Conservation (phyloP, 1,284 basidiomycete species). For the Pseudozyma sp. region DNA sequence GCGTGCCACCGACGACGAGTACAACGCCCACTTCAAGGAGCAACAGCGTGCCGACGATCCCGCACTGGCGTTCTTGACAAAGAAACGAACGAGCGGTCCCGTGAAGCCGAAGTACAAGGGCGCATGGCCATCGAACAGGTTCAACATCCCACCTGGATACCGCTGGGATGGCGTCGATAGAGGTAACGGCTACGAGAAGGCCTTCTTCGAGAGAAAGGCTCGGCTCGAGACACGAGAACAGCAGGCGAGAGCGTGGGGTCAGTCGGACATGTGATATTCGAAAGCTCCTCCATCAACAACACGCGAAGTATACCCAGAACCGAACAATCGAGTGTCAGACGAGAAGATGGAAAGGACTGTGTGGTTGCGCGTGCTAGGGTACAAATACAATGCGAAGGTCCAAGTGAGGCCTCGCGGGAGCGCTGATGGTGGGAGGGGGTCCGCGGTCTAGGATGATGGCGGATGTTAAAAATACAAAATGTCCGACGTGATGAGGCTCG, state of each 20-base stretch:
- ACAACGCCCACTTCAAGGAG: slow-evolving; percentile 84
- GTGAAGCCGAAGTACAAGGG: slow-evolving; percentile 85
- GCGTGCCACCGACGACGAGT: slow-evolving; percentile 80
- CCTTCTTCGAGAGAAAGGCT: slow-evolving; percentile 69
- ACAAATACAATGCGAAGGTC: slow-evolving; percentile 34
- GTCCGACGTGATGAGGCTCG: background rate
- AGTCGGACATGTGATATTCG: slow-evolving; percentile 42
- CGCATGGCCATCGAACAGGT: slow-evolving; percentile 90
- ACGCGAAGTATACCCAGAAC: slow-evolving; percentile 4
- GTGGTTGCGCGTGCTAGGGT: slow-evolving; percentile 2
- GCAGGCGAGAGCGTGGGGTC: slow-evolving; percentile 48
- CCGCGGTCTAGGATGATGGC: background rate
- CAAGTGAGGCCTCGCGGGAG: slow-evolving; percentile 1
- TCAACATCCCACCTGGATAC: slow-evolving; percentile 92
- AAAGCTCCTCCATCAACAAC: background rate
- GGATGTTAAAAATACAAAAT: slow-evolving; percentile 23
- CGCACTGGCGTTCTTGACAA: slow-evolving; percentile 89
- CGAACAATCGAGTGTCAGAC: background rate
- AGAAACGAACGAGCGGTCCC: slow-evolving; percentile 76
- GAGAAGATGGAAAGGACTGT: background rate
- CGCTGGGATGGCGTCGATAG: slow-evolving; percentile 83
- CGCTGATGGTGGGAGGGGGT: background rate
- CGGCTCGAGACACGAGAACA: slow-evolving; percentile 25
- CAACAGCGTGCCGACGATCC: slow-evolving; percentile 93
- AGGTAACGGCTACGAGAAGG: slow-evolving; percentile 93